Evolutionary conservation across 2,329 filamentous ascomycete genomes (phyloP), one percentile per base, ranked within the genome.

Genomic region (Aquanectria penicillioides): DNA sequence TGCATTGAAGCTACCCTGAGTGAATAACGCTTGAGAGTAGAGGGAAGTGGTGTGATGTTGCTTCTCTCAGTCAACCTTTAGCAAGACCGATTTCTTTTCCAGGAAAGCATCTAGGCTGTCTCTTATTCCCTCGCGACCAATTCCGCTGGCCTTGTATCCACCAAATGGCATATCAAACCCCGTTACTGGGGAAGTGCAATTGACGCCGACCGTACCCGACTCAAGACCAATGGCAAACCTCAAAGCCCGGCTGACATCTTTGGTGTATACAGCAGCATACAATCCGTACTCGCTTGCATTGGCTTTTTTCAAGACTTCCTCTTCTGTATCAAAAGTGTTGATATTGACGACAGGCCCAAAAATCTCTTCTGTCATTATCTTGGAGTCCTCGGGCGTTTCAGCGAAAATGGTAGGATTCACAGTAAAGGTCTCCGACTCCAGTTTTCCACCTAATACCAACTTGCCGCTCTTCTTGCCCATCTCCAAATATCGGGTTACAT

Each of bases 311-410:
- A 78, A 47, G 0, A 73, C 75, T 33, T 77, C 74, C 0, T 66
- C 69, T 23, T 77, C 75, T 0, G 68, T 70, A 15, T 65, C 64
- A 52, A 78, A 76, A 75, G 60, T 81, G 50, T 81, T 81, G 62
- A 89, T 82, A 20, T 81, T 81, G 0, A 86, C 82, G 4, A 90
- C 86, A 0, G 87, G 86, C 0, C 87, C 87, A 61, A 90, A 90
- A 1, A 89, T 80, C 59, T 89, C 86, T 62, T 89, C 85, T 17
- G 81, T 80, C 73, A 83, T 83, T 47, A 89, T 81, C 54, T 74
- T 74, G 17, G 74, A 68, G 8, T 68, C 49, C n/a, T 73, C 68
- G 0, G 63, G 64, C 15, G 61, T 75, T 54, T 64, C 26, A 0
- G 64, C 2, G 3, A 68, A 68, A 6, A 68, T 68, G 0, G 65